phyloP scores from a whole-genome alignment of 1,284 basidiomycete genomes.

The Irpex sp. region DNA sequence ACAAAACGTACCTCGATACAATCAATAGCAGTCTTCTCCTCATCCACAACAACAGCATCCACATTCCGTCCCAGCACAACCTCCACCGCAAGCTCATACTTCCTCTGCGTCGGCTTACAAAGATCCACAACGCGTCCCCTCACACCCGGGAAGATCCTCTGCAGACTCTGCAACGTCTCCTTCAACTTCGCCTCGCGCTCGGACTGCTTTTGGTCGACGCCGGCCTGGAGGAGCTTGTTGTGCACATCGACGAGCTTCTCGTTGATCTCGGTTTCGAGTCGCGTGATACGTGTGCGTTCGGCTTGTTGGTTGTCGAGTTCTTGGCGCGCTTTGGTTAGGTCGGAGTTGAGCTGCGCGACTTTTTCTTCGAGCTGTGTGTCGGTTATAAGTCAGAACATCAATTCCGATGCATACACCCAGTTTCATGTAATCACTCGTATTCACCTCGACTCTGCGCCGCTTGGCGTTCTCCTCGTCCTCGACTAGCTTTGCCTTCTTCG shows the following conservation, averaged over 20 bases:
- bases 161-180: conserved; percentile 81
- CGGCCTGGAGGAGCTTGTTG: conserved; percentile 84
- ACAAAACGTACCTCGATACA: conserved; percentile 80
- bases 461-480: conserved; percentile 57
- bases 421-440: conserved; percentile 5
- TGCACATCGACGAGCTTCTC: conserved; percentile 86
- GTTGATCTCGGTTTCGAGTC: conserved; percentile 83
- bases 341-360: conserved; percentile 46
- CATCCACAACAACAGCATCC: conserved; percentile 94
- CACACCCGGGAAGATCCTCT: conserved; percentile 88
- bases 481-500: conserved; percentile 57
- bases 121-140: conserved; percentile 90
- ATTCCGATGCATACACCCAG: conserved; percentile 1
- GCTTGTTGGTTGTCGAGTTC: conserved; percentile 75
- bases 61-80: conserved; percentile 95
- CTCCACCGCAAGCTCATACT: conserved; percentile 92
- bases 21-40: conserved; percentile 95
- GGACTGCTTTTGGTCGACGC: conserved; percentile 81
- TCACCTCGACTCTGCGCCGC: conserved; percentile 60
- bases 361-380: conserved; percentile 55
- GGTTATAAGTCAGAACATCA: conserved; percentile 4
- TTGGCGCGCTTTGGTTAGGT: conserved; percentile 58
- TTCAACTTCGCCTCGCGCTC: conserved; percentile 85
- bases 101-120: conserved; percentile 89
- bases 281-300: conserved; percentile 73